Conservation (phyloP, 345 rosid species). For the Fremontodendron californicum region DNA sequence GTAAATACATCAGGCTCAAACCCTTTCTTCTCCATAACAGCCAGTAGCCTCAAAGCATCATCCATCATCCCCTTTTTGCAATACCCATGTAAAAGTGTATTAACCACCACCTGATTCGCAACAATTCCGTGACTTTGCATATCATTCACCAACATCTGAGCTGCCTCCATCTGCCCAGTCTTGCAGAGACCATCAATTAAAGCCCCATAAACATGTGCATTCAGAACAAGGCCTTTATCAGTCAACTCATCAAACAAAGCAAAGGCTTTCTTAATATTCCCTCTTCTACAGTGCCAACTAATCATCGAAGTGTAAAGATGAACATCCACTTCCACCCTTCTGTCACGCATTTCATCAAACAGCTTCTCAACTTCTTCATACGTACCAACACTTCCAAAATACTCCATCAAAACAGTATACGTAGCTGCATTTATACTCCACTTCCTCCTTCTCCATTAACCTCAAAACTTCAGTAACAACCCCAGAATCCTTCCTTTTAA, state of each 20-base stretch:
- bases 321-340: slow-evolving; percentile 47
- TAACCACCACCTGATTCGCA: slow-evolving; percentile 53
- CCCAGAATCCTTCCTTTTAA: slow-evolving; percentile 43
- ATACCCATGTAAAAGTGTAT: slow-evolving; percentile 67
- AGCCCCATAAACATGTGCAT: slow-evolving; percentile 61
- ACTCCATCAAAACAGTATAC: slow-evolving; percentile 50
- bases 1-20: slow-evolving; percentile 55
- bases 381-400: slow-evolving; percentile 36
- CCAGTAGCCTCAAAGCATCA: slow-evolving; percentile 49
- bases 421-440: slow-evolving; percentile 56
- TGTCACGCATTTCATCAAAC: slow-evolving; percentile 75
- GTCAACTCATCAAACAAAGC: slow-evolving; percentile 69
- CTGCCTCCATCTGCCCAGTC: slow-evolving; percentile 73
- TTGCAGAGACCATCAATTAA: slow-evolving; percentile 77
- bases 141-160: slow-evolving; percentile 56
- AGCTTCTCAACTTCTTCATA: slow-evolving; percentile 51
- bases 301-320: slow-evolving; percentile 61
- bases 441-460: slow-evolving; percentile 52
- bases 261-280: slow-evolving; percentile 57
- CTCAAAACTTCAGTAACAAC: slow-evolving; percentile 51
- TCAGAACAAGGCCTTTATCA: slow-evolving; percentile 59
- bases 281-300: slow-evolving; percentile 48
- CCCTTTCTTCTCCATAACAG: slow-evolving; percentile 72
- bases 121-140: slow-evolving; percentile 62
- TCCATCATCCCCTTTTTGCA: slow-evolving; percentile 64